A percentile compares a stretch with the other conserved stretches of the same genome.
phyloP scores from a whole-genome alignment of 257 asterid genomes.

The Petrea volubilis region DNA sequence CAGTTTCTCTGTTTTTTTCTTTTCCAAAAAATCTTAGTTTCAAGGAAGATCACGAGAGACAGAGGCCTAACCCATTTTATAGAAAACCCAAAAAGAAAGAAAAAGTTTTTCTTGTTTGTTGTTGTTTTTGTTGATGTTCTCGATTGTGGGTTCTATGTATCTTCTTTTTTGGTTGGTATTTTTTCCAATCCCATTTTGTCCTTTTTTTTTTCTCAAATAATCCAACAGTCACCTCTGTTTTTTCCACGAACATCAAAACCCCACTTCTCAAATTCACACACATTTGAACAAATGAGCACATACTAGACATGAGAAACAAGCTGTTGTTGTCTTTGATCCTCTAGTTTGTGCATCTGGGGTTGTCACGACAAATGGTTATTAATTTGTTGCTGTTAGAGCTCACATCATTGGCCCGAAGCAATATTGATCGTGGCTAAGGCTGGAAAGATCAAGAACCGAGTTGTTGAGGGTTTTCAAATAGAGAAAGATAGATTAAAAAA shows the following conservation, averaged over 20 bases:
- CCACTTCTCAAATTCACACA: slow-evolving; percentile 10
- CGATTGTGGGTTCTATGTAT: slow-evolving; percentile 22
- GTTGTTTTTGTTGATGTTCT: slow-evolving; percentile 16
- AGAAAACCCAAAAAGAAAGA: slow-evolving; percentile 3
- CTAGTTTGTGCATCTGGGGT: slow-evolving; percentile 2
- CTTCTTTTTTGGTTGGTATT: not conserved
- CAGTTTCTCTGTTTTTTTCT: slow-evolving; percentile 22
- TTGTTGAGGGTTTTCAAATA: not conserved
- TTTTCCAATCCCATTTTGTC: not conserved
- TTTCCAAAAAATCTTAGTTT: slow-evolving; percentile 14
- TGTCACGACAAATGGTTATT: slow-evolving; percentile 25
- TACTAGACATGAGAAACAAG: slow-evolving; percentile 3
- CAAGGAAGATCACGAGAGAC: not conserved
- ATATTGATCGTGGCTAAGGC: slow-evolving; percentile 46
- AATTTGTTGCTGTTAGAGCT: slow-evolving; percentile 23
- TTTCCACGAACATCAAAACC: slow-evolving; percentile 9
- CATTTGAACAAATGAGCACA: slow-evolving; percentile 30
- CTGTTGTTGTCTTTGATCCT: slow-evolving; percentile 1
- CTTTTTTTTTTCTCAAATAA: slow-evolving; percentile 14
- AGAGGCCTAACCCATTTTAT: slow-evolving; percentile 12
- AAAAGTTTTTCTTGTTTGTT: slow-evolving; percentile 1
- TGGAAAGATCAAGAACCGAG: not conserved
- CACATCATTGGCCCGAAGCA: slow-evolving; percentile 27
- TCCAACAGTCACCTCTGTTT: not conserved
- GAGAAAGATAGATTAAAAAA: not conserved